Percentiles rank a stretch among this genome's conserved stretches.
phyloP scores from a whole-genome alignment of 192 early-diverging fungal genomes.

The Coemansia pectinata region DNA sequence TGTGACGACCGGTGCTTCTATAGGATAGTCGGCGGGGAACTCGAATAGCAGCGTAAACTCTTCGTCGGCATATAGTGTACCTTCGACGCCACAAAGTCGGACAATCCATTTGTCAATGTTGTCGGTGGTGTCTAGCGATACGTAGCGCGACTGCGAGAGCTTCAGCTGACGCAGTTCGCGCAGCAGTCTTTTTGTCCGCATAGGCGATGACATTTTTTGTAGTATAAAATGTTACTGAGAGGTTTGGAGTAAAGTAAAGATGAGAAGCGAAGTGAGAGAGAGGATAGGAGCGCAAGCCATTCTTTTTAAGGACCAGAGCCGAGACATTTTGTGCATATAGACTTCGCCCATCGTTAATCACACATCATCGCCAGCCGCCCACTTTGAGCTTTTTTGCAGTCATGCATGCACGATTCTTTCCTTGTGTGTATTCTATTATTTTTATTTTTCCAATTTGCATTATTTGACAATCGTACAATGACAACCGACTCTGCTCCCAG shows the following conservation, averaged over 20 bases:
- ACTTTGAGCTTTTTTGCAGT: background rate
- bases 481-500: background rate
- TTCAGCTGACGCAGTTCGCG: conserved; percentile 49
- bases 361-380: background rate
- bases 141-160: conserved; percentile 11
- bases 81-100: conserved; percentile 61
- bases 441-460: background rate
- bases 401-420: background rate
- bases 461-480: conserved; percentile 3
- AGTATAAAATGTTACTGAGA: background rate
- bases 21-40: conserved; percentile 71
- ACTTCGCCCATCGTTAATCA: background rate
- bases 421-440: background rate
- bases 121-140: conserved; percentile 34
- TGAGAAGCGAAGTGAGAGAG: background rate
- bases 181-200: conserved; percentile 43
- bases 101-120: conserved; percentile 65
- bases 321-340: background rate
- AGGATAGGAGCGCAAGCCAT: background rate
- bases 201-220: conserved; percentile 9
- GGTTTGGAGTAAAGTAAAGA: background rate
- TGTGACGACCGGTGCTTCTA: conserved; percentile 72
- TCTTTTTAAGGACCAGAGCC: background rate
- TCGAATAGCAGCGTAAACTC: conserved; percentile 63
- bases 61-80: conserved; percentile 65